Base-by-base conservation (phyloP, 768 basidiomycete species). In the Collybia nuda region DNA sequence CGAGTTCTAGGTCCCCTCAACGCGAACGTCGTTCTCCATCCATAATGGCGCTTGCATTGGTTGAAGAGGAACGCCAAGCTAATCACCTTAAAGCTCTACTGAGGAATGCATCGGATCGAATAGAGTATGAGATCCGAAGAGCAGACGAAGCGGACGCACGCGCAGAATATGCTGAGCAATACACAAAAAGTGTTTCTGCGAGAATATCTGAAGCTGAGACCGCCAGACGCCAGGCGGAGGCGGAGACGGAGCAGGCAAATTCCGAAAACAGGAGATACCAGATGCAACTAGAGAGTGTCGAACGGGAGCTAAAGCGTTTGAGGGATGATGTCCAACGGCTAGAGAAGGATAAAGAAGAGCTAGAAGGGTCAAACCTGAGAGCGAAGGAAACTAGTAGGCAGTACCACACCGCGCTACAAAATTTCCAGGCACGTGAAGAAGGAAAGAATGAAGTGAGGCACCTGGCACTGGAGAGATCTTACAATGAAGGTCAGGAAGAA, bases 51-150 rank as follows among this genome's bases (percentile, higher is more conserved):
- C 60, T 80, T 11, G 77, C 54, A 62, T 62, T 74, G 11, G 62
- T 65, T 26, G 71, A 84, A 51, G 82, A 84, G 62, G 82, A 85
- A 61, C 74, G 76, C 47, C 80, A 82, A 56, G 71, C 73, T n/a
- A 71, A 72, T 48, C 74, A 77, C 49, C 72, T 84, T 53, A 84
- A 82, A 61, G 69, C 73, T 23, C 59, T 81, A 21, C 72, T 86
- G 19, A 72, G 75, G 46, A 66, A 64, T 40, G 75, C 83, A 4
- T 74, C 74, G 17, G 80, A 82, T 46, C 73, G 75, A 42, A 69
- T 88, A 35, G 79, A 85, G 58, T 67, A 74, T 41, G 84, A 85
- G 67, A 77, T 74, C 47, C 74, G 75, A 22, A 69, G 80, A 41
- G 80, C 77, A n/a, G 77, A 79, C 40, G 71, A 77, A 32, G 78